phyloP scores from a whole-genome alignment of 2,329 filamentous ascomycete genomes.

The Colletotrichum sp. region DNA sequence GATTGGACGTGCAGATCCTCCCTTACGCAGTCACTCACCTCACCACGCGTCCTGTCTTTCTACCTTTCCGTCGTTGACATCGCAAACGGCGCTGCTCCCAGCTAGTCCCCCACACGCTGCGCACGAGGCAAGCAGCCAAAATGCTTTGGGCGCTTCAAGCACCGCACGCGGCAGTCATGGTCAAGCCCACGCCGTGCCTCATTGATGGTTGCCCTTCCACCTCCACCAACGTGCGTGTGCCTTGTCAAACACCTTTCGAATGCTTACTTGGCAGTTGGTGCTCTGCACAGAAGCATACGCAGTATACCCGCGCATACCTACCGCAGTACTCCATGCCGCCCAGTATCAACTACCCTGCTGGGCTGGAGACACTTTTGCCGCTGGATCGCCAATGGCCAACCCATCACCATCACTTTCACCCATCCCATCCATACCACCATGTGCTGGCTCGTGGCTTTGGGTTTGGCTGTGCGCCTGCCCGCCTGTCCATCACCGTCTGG shows the following conservation, averaged over 20 bases:
- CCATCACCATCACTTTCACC: not conserved
- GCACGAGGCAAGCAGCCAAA: slow-evolving; percentile 3
- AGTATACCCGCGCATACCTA: not conserved
- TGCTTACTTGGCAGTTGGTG: not conserved
- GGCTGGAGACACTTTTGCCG: not conserved
- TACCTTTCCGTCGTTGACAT: not conserved
- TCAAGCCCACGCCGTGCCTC: not conserved
- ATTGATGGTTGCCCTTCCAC: not conserved
- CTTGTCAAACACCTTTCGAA: not conserved
- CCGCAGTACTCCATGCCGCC: not conserved
- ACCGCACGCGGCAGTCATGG: slow-evolving; percentile 2
- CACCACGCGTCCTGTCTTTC: not conserved
- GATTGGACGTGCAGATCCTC: not conserved
- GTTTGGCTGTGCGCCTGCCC: not conserved
- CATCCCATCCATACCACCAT: not conserved
- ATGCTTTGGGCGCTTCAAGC: slow-evolving; percentile 5
- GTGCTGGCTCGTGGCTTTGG: not conserved
- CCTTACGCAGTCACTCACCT: not conserved
- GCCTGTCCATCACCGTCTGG: not conserved
- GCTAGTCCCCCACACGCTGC: not conserved
- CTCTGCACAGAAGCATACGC: not conserved
- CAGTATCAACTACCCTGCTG: not conserved
- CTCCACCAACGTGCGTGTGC: not conserved
- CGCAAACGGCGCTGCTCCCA: slow-evolving; percentile 10
- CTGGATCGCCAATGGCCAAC: not conserved